Conservation (phyloP, 164 flowering plant genomes). For the Echeveria elegans region DNA sequence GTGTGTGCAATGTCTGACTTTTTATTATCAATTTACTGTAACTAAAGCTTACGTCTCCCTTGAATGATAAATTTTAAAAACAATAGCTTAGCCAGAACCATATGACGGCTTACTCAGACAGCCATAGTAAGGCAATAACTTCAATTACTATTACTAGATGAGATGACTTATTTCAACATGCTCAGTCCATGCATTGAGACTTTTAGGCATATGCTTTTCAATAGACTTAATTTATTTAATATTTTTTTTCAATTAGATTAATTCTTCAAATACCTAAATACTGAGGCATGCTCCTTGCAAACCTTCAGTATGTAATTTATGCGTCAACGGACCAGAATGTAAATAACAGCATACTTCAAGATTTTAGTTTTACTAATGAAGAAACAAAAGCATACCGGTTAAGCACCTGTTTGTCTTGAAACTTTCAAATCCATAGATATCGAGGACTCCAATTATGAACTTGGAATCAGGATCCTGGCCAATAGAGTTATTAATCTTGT, state of each 20-base stretch:
- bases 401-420: conserved; percentile 89
- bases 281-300: not conserved
- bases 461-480: conserved; percentile 46
- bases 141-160: not conserved
- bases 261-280: not conserved
- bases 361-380: conserved; percentile 11
- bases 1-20: not conserved
- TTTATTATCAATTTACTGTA: no score
- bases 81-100: not conserved
- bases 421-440: conserved; percentile 76
- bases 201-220: not conserved
- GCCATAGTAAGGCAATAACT: not conserved
- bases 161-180: not conserved
- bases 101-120: not conserved
- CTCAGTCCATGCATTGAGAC: not conserved
- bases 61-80: not conserved
- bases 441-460: conserved; percentile 51
- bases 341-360: conserved; percentile 12
- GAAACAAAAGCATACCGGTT: conserved; percentile 57
- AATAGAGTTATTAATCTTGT: conserved; percentile 36
- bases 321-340: not conserved
- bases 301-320: not conserved
- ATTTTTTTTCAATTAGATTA: not conserved
- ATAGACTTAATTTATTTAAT: not conserved
- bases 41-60: no score